Percentiles rank a stretch among this genome's conserved stretches.
These are phyloP conservation scores for Turnera subulata DNA, from an alignment of 345 rosid genomes.

Conservation along the genomic window DNA sequence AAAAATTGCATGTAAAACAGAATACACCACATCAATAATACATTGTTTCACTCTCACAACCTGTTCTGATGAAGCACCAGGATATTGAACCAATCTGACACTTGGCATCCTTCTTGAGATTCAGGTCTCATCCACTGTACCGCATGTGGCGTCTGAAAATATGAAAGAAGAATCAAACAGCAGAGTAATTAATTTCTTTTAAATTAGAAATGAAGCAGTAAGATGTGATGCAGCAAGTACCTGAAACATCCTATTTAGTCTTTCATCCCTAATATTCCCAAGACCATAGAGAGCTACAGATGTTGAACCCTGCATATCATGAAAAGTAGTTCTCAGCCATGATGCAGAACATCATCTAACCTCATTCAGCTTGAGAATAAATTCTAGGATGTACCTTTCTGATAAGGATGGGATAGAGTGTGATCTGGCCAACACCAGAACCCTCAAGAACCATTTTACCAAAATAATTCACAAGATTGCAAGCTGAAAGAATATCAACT, in stretches of 20 bases:
- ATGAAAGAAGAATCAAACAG: conserved; percentile 19
- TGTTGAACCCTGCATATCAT: conserved; percentile 70
- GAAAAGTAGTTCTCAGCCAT: too few relatives aligned
- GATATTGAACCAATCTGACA: conserved; percentile 96
- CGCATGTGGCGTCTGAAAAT: conserved; percentile 86
- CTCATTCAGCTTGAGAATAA: conserved; percentile 11
- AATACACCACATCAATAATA: not conserved
- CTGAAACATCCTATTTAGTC: conserved; percentile 99
- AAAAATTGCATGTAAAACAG: not conserved
- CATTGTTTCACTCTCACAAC: conserved; percentile 27
- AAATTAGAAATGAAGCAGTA: conserved; percentile 12
- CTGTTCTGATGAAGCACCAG: conserved; percentile 98
- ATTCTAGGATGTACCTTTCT: conserved; percentile 56
- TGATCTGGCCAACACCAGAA: conserved; percentile 97
- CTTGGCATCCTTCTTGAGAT: conserved; percentile 74
- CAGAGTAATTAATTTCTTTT: not conserved
- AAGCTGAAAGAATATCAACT: conserved; percentile 85
- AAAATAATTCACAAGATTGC: conserved; percentile 95
- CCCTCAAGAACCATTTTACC: conserved; percentile 99
- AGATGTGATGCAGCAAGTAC: conserved; percentile 26
- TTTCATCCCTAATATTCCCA: conserved; percentile 96
- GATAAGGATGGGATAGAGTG: conserved; percentile 81
- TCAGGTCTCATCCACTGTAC: conserved; percentile 99
- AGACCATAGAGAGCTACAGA: conserved; percentile 95
- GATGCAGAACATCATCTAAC: conserved; percentile 1